Percentiles rank a stretch among this genome's conserved stretches.
These are phyloP conservation scores for Phalaenopsis aphrodite DNA, from an alignment of 106 monocot species.

Conservation along the genomic window DNA sequence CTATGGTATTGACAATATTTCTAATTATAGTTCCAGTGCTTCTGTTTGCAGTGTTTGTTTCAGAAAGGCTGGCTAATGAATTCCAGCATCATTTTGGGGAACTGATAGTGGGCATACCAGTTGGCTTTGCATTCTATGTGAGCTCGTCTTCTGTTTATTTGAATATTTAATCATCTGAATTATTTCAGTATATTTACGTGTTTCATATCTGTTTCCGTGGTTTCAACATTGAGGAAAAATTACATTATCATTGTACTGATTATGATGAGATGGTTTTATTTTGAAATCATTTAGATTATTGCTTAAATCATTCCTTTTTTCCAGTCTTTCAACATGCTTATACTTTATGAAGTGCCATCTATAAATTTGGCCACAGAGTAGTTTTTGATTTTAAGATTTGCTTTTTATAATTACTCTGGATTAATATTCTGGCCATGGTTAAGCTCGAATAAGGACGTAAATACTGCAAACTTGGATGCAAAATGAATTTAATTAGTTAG, in stretches of 20 bases:
- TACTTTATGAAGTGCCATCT: neutral
- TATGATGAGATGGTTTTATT: neutral
- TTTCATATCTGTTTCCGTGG: neutral
- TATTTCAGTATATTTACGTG: neutral
- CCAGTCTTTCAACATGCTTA: neutral
- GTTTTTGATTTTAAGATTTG: neutral
- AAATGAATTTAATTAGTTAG: neutral
- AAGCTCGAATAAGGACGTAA: neutral
- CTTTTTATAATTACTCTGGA: neutral
- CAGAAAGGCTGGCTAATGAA: constrained; percentile 31
- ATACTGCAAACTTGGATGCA: neutral
- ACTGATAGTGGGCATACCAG: constrained; percentile 21
- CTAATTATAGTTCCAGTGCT: constrained; percentile 40
- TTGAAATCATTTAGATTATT: neutral
- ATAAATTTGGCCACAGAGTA: neutral
- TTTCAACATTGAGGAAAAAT: neutral
- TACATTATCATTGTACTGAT: neutral
- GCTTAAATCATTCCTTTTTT: neutral
- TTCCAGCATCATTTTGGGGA: constrained; percentile 25
- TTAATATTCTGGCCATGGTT: neutral
- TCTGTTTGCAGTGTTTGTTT: constrained; percentile 42
- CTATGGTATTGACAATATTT: constrained; percentile 35
- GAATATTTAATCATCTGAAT: neutral
- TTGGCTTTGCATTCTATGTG: constrained; percentile 37
- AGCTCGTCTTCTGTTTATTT: constrained; percentile 13